Conservation (phyloP, 2,329 filamentous ascomycete genomes). For the Hymenoscyphus occultus region DNA sequence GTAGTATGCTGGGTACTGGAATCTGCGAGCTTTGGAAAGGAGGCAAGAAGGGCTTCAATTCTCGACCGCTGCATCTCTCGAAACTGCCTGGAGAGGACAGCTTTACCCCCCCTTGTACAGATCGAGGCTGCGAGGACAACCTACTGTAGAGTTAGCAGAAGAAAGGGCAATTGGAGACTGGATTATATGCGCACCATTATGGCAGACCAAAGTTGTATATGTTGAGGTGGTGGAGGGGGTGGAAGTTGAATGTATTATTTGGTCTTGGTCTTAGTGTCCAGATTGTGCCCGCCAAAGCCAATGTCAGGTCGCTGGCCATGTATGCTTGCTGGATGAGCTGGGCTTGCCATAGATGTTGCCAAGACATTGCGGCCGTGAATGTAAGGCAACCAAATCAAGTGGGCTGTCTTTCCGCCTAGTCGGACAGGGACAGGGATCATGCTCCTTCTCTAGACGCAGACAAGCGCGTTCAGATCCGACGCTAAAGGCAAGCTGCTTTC, state of each 20-base stretch:
- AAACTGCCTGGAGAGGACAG: slow-evolving; percentile 96
- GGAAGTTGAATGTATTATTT: slow-evolving; percentile 9
- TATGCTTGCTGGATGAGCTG: too few relatives aligned
- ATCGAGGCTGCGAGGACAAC: slow-evolving; percentile 98
- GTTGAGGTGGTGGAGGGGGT: slow-evolving; percentile 12
- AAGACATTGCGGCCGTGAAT: neutral
- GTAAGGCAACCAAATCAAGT: neutral
- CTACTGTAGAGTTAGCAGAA: slow-evolving; percentile 45
- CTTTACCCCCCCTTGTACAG: slow-evolving; percentile 96
- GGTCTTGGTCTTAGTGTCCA: slow-evolving; percentile 17
- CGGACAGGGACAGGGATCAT: neutral
- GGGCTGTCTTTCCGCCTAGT: too few relatives aligned
- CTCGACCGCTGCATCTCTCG: slow-evolving; percentile 95
- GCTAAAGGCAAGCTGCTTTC: slow-evolving; percentile 2
- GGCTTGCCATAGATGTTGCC: neutral
- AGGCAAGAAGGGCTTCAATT: slow-evolving; percentile 93
- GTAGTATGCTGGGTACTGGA: slow-evolving; percentile 96
- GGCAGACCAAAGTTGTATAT: slow-evolving; percentile 8
- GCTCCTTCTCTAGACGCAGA: neutral
- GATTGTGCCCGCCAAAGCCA: slow-evolving; percentile 7
- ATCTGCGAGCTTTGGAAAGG: slow-evolving; percentile 96
- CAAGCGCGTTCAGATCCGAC: slow-evolving; percentile 1
- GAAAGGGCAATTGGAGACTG: neutral
- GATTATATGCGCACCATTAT: slow-evolving; percentile 22
- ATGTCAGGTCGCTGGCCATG: neutral